These are phyloP conservation scores for Lentinula sp. DNA, from an alignment of 768 basidiomycete genomes.

Conservation along the genomic window DNA sequence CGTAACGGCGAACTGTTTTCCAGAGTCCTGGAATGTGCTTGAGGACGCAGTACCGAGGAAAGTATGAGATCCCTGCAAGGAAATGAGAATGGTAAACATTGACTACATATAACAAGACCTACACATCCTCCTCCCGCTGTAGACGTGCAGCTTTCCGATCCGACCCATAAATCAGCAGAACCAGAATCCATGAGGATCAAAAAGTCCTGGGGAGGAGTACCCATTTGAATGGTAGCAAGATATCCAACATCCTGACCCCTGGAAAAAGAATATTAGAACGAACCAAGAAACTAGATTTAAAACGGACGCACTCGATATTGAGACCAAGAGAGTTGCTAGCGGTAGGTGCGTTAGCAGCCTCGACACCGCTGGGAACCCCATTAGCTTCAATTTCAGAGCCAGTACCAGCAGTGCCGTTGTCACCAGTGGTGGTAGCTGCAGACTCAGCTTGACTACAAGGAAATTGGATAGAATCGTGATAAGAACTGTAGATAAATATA, in stretches of 20 bases:
- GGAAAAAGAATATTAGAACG: not conserved
- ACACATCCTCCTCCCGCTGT: slow-evolving; percentile 35
- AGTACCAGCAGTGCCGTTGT: slow-evolving; percentile 3
- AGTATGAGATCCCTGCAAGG: slow-evolving; percentile 51
- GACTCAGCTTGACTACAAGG: not conserved
- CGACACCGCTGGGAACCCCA: slow-evolving; percentile 4
- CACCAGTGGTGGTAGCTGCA: not conserved
- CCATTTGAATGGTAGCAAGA: slow-evolving; percentile 54
- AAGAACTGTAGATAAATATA: not conserved
- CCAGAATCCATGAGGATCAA: slow-evolving; percentile 65
- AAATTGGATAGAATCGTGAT: slow-evolving; percentile 10
- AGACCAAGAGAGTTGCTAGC: slow-evolving; percentile 54
- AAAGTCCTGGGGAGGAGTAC: slow-evolving; percentile 57
- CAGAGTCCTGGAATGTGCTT: slow-evolving; percentile 51
- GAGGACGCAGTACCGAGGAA: slow-evolving; percentile 61
- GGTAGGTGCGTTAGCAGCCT: slow-evolving; percentile 9
- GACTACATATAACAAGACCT: slow-evolving; percentile 13
- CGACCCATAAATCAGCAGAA: slow-evolving; percentile 65
- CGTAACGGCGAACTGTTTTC: slow-evolving; percentile 48
- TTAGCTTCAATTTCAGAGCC: slow-evolving; percentile 6
- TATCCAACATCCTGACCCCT: slow-evolving; percentile 46
- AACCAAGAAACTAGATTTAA: not conserved
- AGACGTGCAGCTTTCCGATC: slow-evolving; percentile 45
- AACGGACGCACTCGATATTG: slow-evolving; percentile 53
- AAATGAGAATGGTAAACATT: not conserved